phyloP scores from a whole-genome alignment of 2,329 filamentous ascomycete species.

The Immersiporthe knoxdaviesiana region DNA sequence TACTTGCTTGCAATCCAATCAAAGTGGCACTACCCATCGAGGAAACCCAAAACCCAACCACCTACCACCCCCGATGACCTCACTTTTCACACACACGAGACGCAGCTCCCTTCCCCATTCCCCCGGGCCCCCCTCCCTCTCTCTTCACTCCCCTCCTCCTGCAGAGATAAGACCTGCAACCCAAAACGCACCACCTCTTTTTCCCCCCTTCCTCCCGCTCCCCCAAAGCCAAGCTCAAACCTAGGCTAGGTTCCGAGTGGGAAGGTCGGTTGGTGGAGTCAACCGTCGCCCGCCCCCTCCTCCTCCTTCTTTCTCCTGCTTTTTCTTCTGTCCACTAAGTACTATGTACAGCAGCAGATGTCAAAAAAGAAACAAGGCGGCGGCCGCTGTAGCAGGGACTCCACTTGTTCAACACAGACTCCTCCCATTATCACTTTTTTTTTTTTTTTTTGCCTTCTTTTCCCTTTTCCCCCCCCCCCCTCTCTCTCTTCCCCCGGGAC shows the following conservation, averaged over 20 bases:
- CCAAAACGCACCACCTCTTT: not conserved
- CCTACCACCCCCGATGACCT: not conserved
- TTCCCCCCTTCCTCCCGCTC: not conserved
- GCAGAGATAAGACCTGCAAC: conserved; percentile 9
- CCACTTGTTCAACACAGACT: conserved; percentile 13
- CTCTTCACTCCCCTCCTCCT: not conserved
- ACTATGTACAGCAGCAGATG: not conserved
- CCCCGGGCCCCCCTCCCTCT: not conserved
- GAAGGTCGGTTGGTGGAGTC: conserved; percentile 4
- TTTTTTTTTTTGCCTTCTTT: not conserved
- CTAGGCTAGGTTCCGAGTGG: not conserved
- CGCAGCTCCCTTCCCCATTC: not conserved
- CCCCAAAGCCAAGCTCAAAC: not conserved
- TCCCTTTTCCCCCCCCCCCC: no score
- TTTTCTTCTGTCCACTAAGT: not conserved
- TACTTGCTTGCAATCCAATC: not conserved
- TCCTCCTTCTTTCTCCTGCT: not conserved
- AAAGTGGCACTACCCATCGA: not conserved
- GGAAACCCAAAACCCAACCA: not conserved
- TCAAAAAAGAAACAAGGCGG: not conserved
- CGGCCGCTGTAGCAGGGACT: not conserved
- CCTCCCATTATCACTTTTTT: not conserved
- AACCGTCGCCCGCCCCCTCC: no score
- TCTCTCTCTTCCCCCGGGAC: not conserved
- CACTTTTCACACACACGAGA: not conserved